Percentiles rank a stretch among this genome's conserved stretches.
These are phyloP conservation scores for Ballota nigra DNA, from an alignment of 257 asterid species.

Conservation along the genomic window DNA sequence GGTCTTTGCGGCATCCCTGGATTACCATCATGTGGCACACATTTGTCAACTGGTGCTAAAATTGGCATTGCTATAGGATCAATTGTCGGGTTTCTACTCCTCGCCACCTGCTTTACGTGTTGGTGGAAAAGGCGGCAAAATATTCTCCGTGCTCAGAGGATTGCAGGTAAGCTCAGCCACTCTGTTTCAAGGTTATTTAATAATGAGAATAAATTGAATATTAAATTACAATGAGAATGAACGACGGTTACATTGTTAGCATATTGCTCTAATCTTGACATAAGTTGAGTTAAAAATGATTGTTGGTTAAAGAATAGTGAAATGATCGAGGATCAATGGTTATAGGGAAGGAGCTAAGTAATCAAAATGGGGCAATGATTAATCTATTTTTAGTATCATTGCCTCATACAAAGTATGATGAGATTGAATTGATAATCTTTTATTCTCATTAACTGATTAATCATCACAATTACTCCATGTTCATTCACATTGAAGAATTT, in stretches of 20 bases:
- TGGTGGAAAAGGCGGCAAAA: constrained; percentile 98
- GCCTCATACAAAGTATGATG: no score
- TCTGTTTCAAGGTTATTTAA: not conserved
- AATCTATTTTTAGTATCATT: no score
- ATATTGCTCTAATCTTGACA: no score
- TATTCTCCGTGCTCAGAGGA: constrained; percentile 83
- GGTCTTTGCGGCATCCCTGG: constrained; percentile 98
- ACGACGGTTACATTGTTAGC: no score
- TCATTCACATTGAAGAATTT: not conserved
- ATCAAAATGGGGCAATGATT: no score
- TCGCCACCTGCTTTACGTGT: constrained; percentile 64
- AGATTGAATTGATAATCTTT: no score
- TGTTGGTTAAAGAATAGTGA: not conserved
- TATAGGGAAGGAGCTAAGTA: no score
- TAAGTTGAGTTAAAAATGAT: no score
- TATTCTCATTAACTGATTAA: no score
- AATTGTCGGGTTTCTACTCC: constrained; percentile 47
- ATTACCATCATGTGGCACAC: constrained; percentile 70
- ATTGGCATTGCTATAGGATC: constrained; percentile 67
- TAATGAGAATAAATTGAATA: no score
- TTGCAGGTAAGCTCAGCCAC: constrained; percentile 55
- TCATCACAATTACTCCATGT: not conserved
- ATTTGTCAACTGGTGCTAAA: constrained; percentile 76
- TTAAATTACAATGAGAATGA: no score
- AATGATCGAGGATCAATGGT: no score